Percentiles rank a stretch among this genome's conserved stretches.
Evolutionary conservation across 208 protist genomes (phyloP).

Genomic region (Phytomonas sp.): DNA sequence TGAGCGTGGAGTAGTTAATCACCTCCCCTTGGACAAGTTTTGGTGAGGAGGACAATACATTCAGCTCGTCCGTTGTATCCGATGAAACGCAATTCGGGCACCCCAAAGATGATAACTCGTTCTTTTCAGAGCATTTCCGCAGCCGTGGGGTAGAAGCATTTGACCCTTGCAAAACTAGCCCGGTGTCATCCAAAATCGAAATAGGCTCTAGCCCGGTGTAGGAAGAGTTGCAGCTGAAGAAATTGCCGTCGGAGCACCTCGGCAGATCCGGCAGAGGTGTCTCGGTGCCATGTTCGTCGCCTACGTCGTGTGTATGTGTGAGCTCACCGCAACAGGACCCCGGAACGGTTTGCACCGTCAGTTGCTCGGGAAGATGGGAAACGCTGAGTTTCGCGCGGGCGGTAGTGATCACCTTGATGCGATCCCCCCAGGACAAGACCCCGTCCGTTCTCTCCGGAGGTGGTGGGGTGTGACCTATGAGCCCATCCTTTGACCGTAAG

Average conservation of each 20-base stretch:
- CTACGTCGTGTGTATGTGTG: too few species aligned
- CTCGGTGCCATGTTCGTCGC: too few species aligned
- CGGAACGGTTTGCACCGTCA: too few species aligned
- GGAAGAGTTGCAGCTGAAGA: not conserved
- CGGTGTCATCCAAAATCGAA: not conserved
- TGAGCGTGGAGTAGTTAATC: not conserved
- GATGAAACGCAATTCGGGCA: not conserved
- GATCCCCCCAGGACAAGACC: too few species aligned
- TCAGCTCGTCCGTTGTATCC: not conserved
- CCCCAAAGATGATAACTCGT: not conserved
- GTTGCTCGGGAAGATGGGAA: too few species aligned
- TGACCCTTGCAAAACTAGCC: not conserved
- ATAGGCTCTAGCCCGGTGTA: not conserved
- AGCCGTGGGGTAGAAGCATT: not conserved
- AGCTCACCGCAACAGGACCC: too few species aligned
- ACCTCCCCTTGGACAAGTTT: not conserved
- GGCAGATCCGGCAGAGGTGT: not conserved
- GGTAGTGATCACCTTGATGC: too few species aligned
- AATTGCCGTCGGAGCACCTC: not conserved
- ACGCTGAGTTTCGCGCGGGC: too few species aligned
- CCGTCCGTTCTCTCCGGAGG: too few species aligned
- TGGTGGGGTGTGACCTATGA: too few species aligned
- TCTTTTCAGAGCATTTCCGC: not conserved
- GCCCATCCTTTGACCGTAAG: too few species aligned
- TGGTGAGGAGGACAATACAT: not conserved